phyloP scores from a whole-genome alignment of 345 rosid genomes.

The Cardamine resedifolia region DNA sequence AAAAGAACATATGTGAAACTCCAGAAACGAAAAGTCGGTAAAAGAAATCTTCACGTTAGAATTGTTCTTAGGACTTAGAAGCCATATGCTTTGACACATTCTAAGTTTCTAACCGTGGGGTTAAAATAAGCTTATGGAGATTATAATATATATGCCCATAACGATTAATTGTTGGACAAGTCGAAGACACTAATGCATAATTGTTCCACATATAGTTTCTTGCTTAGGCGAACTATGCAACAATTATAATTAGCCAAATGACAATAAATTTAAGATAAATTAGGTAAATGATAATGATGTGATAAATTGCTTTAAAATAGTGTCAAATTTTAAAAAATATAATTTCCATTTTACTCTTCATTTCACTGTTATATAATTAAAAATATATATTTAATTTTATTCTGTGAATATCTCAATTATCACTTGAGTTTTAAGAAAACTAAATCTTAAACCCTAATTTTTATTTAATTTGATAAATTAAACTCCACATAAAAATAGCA shows the following conservation, averaged over 20 bases:
- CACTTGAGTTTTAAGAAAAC: background rate
- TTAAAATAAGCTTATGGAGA: background rate
- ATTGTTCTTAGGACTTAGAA: background rate
- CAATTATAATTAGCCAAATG: background rate
- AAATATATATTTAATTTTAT: background rate
- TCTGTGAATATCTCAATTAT: background rate
- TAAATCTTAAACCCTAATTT: background rate
- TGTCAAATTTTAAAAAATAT: background rate
- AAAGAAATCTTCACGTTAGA: constrained; percentile 16
- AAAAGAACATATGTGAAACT: constrained; percentile 9
- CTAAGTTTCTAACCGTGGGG: background rate
- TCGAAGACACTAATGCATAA: constrained; percentile 4
- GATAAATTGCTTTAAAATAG: background rate
- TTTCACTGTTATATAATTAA: background rate
- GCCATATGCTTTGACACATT: background rate
- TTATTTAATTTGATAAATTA: background rate
- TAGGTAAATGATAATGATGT: background rate
- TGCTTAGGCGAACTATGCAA: constrained; percentile 4
- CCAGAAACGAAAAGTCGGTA: background rate
- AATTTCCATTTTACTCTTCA: background rate
- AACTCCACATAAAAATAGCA: background rate
- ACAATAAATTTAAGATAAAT: background rate
- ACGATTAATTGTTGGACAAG: constrained; percentile 25
- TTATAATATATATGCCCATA: background rate
- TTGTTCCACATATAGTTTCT: constrained; percentile 10